Conservation (phyloP, 2,329 filamentous ascomycete species). For the Nothomitra cinnamomea region DNA sequence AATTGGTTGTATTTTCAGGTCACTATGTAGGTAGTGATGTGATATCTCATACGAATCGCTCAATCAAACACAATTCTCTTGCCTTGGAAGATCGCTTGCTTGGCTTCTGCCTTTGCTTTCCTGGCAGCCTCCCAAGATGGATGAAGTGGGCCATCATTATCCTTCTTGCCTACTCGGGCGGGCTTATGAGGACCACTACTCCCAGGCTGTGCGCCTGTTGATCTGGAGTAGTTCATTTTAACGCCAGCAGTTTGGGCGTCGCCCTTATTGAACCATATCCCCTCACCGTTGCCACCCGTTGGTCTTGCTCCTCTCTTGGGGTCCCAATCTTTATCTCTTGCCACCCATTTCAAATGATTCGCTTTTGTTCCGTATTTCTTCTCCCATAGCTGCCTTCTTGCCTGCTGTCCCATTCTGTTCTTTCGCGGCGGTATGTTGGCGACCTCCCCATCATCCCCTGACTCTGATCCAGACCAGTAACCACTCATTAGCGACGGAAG, state of each 20-base stretch:
- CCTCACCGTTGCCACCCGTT: background rate
- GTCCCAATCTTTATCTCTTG: conserved; percentile 40
- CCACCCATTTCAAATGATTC: conserved; percentile 38
- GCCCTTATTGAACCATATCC: background rate
- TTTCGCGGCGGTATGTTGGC: conserved; percentile 40
- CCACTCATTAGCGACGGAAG: conserved; percentile 61
- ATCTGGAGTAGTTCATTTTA: background rate
- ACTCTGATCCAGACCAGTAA: conserved; percentile 64
- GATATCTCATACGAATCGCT: background rate
- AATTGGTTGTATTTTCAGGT: too few relatives aligned
- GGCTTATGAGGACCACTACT: conserved; percentile 5
- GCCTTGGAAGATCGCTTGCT: conserved; percentile 33
- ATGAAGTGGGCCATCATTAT: conserved; percentile 39
- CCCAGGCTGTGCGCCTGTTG: background rate
- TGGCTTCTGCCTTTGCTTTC: conserved; percentile 37
- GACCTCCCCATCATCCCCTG: conserved; percentile 44
- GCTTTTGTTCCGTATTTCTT: conserved; percentile 60
- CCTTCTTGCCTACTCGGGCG: conserved; percentile 15
- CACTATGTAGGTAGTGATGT: too few relatives aligned
- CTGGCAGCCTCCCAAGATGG: conserved; percentile 48
- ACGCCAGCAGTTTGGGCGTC: background rate
- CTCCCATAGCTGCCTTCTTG: conserved; percentile 64
- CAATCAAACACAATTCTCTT: conserved; percentile 48
- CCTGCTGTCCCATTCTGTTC: conserved; percentile 60
- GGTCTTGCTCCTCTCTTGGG: conserved; percentile 10